Evolutionary conservation across 2,329 filamentous ascomycete species (phyloP).

Genomic region (Grosmannia clavigera): DNA sequence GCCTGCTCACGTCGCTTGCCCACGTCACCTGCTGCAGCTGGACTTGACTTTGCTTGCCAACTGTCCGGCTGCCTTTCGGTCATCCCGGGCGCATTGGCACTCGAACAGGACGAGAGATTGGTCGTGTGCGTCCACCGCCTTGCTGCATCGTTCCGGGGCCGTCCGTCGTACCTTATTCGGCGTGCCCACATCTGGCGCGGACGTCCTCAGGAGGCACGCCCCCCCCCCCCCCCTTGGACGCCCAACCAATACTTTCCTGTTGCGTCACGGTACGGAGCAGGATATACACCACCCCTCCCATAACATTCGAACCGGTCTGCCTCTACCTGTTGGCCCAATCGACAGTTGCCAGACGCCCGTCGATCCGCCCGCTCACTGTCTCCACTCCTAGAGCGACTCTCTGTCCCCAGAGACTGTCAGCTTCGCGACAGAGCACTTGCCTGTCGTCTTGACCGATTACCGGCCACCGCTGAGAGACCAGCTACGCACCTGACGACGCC

Average conservation of each 20-base stretch:
- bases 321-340: neutral
- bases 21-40: neutral
- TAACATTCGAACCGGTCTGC: neutral
- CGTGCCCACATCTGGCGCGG: neutral
- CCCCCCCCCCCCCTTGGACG: neutral
- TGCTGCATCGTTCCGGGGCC: neutral
- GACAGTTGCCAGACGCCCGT: neutral
- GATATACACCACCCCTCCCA: neutral
- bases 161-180: neutral
- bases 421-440: neutral
- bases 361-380: neutral
- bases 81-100: neutral
- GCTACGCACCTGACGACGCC: neutral
- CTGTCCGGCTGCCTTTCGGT: neutral
- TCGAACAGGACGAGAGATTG: neutral
- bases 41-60: neutral
- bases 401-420: neutral
- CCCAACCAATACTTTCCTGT: neutral
- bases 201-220: neutral
- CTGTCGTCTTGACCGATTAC: neutral
- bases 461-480: neutral
- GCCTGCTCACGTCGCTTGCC: neutral
- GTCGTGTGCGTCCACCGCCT: neutral
- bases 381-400: neutral
- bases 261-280: neutral